phyloP scores from a whole-genome alignment of 75 land plant species.

The Sequoia sempervirens region DNA sequence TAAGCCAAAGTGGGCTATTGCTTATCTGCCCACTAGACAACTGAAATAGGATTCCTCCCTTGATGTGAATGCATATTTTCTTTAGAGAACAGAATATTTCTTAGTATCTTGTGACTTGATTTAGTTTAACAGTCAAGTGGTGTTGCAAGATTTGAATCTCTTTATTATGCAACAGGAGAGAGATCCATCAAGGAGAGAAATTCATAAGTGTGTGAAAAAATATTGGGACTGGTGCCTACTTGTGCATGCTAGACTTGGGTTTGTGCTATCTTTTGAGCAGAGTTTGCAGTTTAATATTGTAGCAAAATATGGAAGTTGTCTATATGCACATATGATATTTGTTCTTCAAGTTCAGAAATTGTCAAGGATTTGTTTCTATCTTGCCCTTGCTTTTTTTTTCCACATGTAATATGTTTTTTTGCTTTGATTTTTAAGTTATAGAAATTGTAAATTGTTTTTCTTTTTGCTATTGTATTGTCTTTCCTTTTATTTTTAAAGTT shows the following conservation, averaged over 20 bases:
- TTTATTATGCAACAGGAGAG: neutral
- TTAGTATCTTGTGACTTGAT: neutral
- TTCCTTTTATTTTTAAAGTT: neutral
- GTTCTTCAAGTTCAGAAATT: neutral
- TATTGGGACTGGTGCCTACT: neutral
- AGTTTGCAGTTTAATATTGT: neutral
- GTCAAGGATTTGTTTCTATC: neutral
- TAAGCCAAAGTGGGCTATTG: neutral
- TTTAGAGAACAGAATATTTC: neutral
- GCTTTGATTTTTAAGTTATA: neutral
- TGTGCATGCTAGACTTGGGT: neutral
- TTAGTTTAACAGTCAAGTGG: neutral
- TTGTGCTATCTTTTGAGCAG: neutral
- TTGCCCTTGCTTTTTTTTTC: neutral
- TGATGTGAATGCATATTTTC: neutral
- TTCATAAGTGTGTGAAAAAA: neutral
- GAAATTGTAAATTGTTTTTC: neutral
- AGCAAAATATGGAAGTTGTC: neutral
- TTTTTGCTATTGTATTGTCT: neutral
- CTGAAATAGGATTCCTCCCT: neutral
- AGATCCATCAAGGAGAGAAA: neutral
- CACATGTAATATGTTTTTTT: neutral
- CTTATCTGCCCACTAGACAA: neutral
- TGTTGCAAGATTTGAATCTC: neutral
- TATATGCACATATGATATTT: neutral